Evolutionary conservation across 148 eudicot genomes (phyloP).

Genomic region (Rhododendron molle): DNA sequence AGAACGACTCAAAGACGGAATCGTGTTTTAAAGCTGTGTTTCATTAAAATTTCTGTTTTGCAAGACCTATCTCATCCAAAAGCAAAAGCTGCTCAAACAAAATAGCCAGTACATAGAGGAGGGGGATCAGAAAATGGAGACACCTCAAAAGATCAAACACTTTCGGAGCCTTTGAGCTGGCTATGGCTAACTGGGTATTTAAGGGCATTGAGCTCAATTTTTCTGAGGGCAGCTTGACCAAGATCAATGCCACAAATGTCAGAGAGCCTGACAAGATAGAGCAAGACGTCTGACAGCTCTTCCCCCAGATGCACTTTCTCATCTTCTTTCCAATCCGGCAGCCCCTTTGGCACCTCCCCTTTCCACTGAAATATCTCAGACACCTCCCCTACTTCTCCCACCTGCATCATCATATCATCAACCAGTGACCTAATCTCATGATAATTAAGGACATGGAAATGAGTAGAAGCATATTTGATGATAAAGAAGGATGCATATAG

Average conservation of each 20-base stretch:
- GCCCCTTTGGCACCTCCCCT: conserved; percentile 60
- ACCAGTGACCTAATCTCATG: not conserved
- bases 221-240: conserved; percentile 64
- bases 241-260: conserved; percentile 76
- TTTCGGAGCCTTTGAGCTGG: not conserved
- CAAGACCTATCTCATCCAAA: not conserved
- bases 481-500: not conserved
- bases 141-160: not conserved
- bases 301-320: conserved; percentile 64
- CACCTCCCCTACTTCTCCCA: conserved; percentile 83
- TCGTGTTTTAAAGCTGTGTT: not conserved
- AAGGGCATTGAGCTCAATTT: conserved; percentile 48
- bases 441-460: not conserved
- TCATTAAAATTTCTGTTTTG: not conserved
- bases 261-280: conserved; percentile 62
- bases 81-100: not conserved
- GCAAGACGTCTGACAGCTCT: conserved; percentile 71
- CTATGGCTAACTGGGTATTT: conserved; percentile 46
- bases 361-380: conserved; percentile 90
- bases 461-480: not conserved
- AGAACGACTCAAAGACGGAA: too few relatives aligned
- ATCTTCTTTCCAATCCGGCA: conserved; percentile 54
- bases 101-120: not conserved
- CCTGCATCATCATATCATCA: conserved; percentile 33
- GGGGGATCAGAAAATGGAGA: not conserved